Evolutionary conservation across 352 stramenopile genomes (phyloP).

Genomic region (Phytophthora brassicae): DNA sequence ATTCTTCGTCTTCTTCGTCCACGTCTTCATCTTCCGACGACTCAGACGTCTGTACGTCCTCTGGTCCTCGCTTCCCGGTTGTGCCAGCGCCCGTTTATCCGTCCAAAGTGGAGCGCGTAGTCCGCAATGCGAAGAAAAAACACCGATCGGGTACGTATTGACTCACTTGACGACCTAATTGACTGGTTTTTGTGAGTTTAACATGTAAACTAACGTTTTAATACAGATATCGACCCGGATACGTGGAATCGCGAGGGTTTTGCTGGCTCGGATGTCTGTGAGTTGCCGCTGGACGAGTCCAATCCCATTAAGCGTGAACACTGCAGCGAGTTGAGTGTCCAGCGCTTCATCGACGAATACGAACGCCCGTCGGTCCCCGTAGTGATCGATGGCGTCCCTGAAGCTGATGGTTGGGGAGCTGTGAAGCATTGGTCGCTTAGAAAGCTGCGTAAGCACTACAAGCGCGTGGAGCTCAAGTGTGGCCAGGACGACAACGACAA

Average conservation of each 20-base stretch:
- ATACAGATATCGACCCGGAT: conserved; percentile 66
- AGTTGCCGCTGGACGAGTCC: conserved; percentile 68
- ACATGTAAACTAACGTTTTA: too few species aligned
- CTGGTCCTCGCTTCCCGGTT: conserved; percentile 45
- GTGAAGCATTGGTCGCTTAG: conserved; percentile 78
- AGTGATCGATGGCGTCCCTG: conserved; percentile 84
- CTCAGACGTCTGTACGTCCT: conserved; percentile 1
- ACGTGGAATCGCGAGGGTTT: conserved; percentile 80
- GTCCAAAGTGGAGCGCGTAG: conserved; percentile 45
- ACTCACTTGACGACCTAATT: not conserved
- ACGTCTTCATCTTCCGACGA: conserved; percentile 48
- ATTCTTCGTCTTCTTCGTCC: conserved; percentile 33
- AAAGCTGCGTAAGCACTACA: conserved; percentile 76
- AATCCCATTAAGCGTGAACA: conserved; percentile 72
- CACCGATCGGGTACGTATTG: conserved; percentile 61
- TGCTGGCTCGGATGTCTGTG: conserved; percentile 76
- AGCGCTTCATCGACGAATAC: conserved; percentile 87
- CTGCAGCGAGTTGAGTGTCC: conserved; percentile 70
- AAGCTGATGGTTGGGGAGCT: conserved; percentile 73
- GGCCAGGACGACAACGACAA: conserved; percentile 81
- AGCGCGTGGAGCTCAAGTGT: conserved; percentile 76
- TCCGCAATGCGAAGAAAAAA: conserved; percentile 66
- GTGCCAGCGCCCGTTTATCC: conserved; percentile 51
- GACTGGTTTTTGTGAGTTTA: not conserved
- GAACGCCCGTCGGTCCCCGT: conserved; percentile 72